phyloP scores from a whole-genome alignment of 352 stramenopile species.

The Phytophthora europaea region DNA sequence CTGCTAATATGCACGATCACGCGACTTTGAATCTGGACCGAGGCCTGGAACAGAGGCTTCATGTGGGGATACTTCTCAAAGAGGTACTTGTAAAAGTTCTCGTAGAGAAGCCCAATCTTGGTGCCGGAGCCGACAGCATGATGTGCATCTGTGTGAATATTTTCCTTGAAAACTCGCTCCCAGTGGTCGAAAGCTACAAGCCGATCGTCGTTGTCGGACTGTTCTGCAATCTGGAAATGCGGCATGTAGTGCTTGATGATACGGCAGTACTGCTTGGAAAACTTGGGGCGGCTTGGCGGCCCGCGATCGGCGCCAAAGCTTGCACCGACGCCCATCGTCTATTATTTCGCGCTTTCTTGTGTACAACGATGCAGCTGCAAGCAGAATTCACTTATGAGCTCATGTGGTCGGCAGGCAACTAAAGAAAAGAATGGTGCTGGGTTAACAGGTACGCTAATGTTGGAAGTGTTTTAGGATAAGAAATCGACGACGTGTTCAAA shows the following conservation, averaged over 20 bases:
- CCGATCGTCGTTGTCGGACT: conserved; percentile 59
- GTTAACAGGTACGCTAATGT: background rate
- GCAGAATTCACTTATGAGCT: conserved; percentile 2
- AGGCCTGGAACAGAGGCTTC: conserved; percentile 71
- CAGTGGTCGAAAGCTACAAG: conserved; percentile 69
- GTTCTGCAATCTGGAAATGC: conserved; percentile 64
- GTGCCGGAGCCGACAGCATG: conserved; percentile 53
- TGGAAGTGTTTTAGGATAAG: background rate
- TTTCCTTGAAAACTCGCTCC: conserved; percentile 75
- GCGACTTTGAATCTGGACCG: conserved; percentile 65
- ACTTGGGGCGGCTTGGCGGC: conserved; percentile 38
- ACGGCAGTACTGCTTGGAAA: conserved; percentile 72
- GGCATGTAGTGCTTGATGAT: conserved; percentile 73
- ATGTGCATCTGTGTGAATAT: conserved; percentile 67
- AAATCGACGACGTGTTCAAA: background rate
- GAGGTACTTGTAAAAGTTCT: conserved; percentile 75
- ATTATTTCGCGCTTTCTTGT: conserved; percentile 6
- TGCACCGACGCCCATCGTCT: conserved; percentile 40
- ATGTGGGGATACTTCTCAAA: conserved; percentile 70
- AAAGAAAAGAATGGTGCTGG: background rate
- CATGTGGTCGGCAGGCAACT: background rate
- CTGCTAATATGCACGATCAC: conserved; percentile 75
- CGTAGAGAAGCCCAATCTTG: conserved; percentile 64
- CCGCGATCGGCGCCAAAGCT: conserved; percentile 26
- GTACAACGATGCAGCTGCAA: conserved; percentile 10